Evolutionary conservation across 2,329 filamentous ascomycete species (phyloP).

Genomic region (Colletotrichum sublineola): DNA sequence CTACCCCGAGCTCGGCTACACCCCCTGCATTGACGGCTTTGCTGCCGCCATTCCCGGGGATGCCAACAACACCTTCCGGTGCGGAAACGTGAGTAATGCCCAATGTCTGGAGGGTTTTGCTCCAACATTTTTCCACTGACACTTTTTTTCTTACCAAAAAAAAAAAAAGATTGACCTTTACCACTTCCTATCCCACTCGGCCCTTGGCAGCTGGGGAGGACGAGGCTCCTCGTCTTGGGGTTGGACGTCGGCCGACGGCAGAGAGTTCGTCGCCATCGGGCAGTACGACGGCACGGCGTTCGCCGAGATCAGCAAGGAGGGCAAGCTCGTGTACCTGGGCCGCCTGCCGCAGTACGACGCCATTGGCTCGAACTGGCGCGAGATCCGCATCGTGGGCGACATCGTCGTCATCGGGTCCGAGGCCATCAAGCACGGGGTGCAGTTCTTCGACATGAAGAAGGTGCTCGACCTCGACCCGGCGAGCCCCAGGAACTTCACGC

Average conservation of each 20-base stretch:
- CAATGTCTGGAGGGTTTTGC: too few relatives aligned
- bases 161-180: constrained; percentile 50
- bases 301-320: constrained; percentile 63
- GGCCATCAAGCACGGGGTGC: constrained; percentile 66
- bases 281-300: constrained; percentile 68
- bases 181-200: constrained; percentile 53
- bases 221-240: constrained; percentile 62
- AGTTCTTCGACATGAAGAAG: constrained; percentile 74
- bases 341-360: constrained; percentile 62
- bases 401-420: constrained; percentile 56
- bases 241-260: constrained; percentile 64
- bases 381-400: constrained; percentile 60
- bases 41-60: constrained; percentile 61
- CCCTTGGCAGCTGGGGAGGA: constrained; percentile 51
- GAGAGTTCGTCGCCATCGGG: constrained; percentile 67
- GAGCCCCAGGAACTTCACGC: constrained; percentile 58
- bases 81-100: constrained; percentile 55
- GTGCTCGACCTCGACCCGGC: constrained; percentile 61
- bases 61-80: constrained; percentile 61
- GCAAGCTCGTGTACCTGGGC: constrained; percentile 66
- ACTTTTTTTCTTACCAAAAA: too few relatives aligned
- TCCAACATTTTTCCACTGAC: background rate
- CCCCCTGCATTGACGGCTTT: constrained; percentile 57
- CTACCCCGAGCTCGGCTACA: constrained; percentile 55
- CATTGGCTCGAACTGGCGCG: constrained; percentile 64